Conservation (phyloP, 805 yeast genomes). For the Starmerella geochares region DNA sequence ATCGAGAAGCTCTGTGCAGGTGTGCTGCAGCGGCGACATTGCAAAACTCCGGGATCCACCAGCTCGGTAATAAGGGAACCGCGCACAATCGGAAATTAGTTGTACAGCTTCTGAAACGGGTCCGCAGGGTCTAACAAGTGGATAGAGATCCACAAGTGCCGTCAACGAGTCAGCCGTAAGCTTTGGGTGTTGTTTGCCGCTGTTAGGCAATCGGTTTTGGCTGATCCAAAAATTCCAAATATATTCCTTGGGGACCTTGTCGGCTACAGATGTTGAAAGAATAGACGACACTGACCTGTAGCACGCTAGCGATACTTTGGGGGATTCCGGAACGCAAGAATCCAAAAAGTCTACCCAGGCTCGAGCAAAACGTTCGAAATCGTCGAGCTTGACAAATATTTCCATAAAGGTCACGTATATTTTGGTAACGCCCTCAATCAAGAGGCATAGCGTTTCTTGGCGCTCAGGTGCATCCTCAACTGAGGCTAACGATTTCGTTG, state of each 20-base stretch:
- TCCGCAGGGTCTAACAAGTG: slow-evolving; percentile 4
- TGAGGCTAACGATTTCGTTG: slow-evolving; percentile 10
- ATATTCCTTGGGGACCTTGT: slow-evolving; percentile 15
- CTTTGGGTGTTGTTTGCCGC: slow-evolving; percentile 35
- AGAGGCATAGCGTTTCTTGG: slow-evolving; percentile 52
- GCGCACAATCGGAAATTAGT: slow-evolving; percentile 17
- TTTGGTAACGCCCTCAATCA: slow-evolving; percentile 56
- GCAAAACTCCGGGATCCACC: slow-evolving; percentile 39
- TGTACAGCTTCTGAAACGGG: slow-evolving; percentile 6
- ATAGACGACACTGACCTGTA: slow-evolving; percentile 46
- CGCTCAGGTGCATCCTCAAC: slow-evolving; percentile 33
- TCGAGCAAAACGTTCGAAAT: slow-evolving; percentile 42
- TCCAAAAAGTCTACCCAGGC: slow-evolving; percentile 44
- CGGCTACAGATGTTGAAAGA: slow-evolving; percentile 30
- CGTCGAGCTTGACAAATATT: slow-evolving; percentile 29
- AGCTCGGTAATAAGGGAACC: slow-evolving; percentile 20
- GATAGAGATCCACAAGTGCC: slow-evolving; percentile 18
- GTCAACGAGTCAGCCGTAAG: slow-evolving; percentile 50
- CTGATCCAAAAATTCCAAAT: slow-evolving; percentile 35
- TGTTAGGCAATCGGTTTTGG: slow-evolving; percentile 33
- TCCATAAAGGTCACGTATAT: slow-evolving; percentile 46
- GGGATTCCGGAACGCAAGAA: slow-evolving; percentile 37
- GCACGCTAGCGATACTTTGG: slow-evolving; percentile 45
- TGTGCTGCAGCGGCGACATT: slow-evolving; percentile 53
- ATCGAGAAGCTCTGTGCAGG: slow-evolving; percentile 44